phyloP scores from a whole-genome alignment of 148 eudicot species.

The Hydrangea macrophylla region DNA sequence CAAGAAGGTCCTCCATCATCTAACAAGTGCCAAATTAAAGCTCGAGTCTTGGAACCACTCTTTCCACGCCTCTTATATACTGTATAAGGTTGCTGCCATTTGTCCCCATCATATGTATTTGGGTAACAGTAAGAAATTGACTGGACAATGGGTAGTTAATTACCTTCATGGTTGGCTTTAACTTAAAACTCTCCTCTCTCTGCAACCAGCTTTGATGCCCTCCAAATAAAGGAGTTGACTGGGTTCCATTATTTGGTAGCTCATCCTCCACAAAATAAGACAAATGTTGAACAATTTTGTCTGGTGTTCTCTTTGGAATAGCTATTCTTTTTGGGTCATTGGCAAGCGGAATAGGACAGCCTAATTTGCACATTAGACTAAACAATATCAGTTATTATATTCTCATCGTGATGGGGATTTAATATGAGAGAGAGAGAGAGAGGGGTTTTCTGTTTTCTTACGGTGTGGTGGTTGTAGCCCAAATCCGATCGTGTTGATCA shows the following conservation, averaged over 20 bases:
- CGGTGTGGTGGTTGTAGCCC: conserved; percentile 82
- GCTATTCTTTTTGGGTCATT: conserved; percentile 57
- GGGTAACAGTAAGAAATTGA: not conserved
- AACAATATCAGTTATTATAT: conserved; percentile 8
- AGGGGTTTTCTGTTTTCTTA: conserved; percentile 46
- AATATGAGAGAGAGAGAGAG: conserved; percentile 7
- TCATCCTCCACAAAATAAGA: conserved; percentile 67
- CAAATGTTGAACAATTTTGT: conserved; percentile 46
- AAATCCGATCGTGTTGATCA: conserved; percentile 81
- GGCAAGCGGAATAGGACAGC: conserved; percentile 86
- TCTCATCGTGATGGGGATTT: not conserved
- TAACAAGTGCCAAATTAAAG: not conserved
- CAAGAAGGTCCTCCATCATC: not conserved
- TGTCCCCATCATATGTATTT: too few species aligned
- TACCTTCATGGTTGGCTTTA: conserved; percentile 82
- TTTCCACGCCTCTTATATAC: too few species aligned
- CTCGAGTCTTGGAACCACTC: not conserved
- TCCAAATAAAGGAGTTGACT: conserved; percentile 78
- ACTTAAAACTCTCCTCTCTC: conserved; percentile 77
- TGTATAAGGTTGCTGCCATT: not conserved
- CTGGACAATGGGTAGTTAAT: not conserved
- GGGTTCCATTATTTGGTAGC: conserved; percentile 38
- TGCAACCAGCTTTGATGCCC: conserved; percentile 83
- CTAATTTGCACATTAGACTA: conserved; percentile 31
- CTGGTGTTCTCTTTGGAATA: conserved; percentile 70